A percentile compares a stretch with the other conserved stretches of the same genome.
These are phyloP conservation scores for Cymbopogon flexuosus DNA, from an alignment of 202 grass and related monocot species.

Conservation along the genomic window DNA sequence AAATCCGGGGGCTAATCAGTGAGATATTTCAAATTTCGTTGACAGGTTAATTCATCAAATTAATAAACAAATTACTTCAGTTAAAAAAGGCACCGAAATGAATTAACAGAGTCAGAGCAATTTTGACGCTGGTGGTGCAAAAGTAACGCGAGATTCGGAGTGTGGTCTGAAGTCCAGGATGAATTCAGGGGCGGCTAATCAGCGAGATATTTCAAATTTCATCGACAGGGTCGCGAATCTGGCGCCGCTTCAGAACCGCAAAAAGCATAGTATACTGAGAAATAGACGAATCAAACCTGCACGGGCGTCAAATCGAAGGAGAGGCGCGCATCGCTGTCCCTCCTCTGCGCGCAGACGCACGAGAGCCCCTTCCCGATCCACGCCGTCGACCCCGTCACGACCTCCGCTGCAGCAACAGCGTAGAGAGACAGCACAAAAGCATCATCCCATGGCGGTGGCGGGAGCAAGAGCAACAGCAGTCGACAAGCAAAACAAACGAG, in stretches of 20 bases:
- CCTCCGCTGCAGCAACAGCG: conserved; percentile 52
- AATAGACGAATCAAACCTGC: conserved; percentile 37
- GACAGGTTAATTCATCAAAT: not conserved
- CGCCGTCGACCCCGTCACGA: conserved; percentile 75
- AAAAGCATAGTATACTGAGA: not conserved
- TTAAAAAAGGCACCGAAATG: conserved; percentile 1
- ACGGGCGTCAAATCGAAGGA: conserved; percentile 75
- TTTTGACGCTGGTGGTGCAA: not conserved
- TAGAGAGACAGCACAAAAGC: conserved; percentile 7
- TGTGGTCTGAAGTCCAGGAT: not conserved
- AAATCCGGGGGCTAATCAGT: not conserved
- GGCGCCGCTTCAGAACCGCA: not conserved
- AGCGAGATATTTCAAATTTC: not conserved
- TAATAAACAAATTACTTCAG: not conserved
- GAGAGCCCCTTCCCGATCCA: conserved; percentile 89
- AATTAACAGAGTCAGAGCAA: not conserved
- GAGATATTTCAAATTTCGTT: not conserved
- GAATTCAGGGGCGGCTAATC: not conserved
- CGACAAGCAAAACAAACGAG: not conserved
- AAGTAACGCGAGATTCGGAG: no score
- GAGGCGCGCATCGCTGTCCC: conserved; percentile 80
- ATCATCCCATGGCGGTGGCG: not conserved
- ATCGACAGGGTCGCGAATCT: not conserved
- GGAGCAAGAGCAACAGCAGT: not conserved
- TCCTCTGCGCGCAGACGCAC: conserved; percentile 83